phyloP scores from a whole-genome alignment of 2,329 filamentous ascomycete species.

The Diaporthe destruens region DNA sequence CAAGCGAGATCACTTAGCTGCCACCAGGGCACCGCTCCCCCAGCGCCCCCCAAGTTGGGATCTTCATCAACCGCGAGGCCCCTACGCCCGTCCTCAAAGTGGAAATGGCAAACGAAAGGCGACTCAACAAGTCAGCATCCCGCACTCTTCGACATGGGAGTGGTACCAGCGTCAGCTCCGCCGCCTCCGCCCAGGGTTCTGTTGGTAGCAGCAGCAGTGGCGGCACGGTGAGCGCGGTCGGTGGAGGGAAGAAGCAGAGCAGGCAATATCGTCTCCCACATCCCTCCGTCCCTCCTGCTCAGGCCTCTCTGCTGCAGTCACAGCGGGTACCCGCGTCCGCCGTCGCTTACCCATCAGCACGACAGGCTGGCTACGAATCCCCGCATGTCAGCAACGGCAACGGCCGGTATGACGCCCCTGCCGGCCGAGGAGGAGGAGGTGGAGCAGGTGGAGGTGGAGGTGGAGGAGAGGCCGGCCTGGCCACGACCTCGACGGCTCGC shows the following conservation, averaged over 20 bases:
- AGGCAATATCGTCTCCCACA: constrained; percentile 25
- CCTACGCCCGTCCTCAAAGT: not conserved
- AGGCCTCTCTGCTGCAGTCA: constrained; percentile 27
- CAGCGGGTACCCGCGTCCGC: constrained; percentile 35
- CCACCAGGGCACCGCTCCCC: not conserved
- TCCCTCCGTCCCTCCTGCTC: constrained; percentile 29
- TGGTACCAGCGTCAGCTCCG: not conserved
- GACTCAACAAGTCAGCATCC: constrained; percentile 23
- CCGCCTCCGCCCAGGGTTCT: not conserved
- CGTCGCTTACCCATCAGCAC: constrained; percentile 11
- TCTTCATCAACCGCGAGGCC: not conserved
- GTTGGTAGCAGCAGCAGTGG: not conserved
- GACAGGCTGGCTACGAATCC: constrained; percentile 14
- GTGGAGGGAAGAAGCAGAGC: constrained; percentile 31
- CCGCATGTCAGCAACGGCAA: constrained; percentile 3
- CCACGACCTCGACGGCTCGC: not conserved
- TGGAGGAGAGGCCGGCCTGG: not conserved
- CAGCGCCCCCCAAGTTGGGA: constrained; percentile 3
- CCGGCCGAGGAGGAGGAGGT: not conserved
- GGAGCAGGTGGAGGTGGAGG: too few relatives aligned
- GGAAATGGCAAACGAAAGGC: constrained; percentile 35
- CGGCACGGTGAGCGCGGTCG: not conserved
- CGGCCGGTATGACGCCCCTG: constrained; percentile 6
- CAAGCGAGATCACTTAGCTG: constrained; percentile 24
- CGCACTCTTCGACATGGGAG: constrained; percentile 22